phyloP scores from a whole-genome alignment of 257 asterid species.

The Nicotiana obtusifolia region DNA sequence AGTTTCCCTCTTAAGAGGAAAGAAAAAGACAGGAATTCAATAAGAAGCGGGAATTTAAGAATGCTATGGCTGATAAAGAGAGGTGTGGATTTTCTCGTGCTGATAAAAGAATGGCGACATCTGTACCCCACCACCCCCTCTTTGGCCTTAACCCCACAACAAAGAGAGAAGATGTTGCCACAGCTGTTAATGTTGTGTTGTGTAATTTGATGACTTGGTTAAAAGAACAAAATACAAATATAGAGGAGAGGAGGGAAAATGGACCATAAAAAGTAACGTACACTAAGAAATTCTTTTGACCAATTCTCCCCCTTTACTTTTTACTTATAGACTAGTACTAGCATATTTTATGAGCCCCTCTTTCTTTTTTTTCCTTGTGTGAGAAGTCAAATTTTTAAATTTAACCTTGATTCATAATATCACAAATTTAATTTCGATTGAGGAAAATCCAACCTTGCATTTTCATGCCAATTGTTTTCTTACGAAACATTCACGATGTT shows the following conservation, averaged over 20 bases:
- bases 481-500: not conserved
- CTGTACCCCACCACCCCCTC: constrained; percentile 9
- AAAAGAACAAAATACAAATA: not conserved
- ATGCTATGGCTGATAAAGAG: constrained; percentile 14
- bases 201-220: not conserved
- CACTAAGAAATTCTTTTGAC: not conserved
- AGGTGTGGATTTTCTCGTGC: constrained; percentile 47
- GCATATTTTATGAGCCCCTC: not conserved
- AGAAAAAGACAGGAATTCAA: constrained; percentile 38
- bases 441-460: no score
- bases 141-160: constrained; percentile 33
- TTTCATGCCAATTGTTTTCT: not conserved
- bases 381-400: no score
- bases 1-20: constrained; percentile 31
- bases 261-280: constrained; percentile 27
- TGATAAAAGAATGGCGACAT: constrained; percentile 38
- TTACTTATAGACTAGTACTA: not conserved
- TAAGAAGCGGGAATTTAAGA: constrained; percentile 66
- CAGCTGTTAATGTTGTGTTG: constrained; percentile 13
- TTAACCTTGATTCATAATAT: no score
- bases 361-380: not conserved
- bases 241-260: not conserved
- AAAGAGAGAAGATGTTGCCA: constrained; percentile 18
- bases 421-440: no score
- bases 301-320: not conserved